Base-by-base conservation (phyloP, 2,329 filamentous ascomycete species). In the Arthrobotrys conoides region DNA sequence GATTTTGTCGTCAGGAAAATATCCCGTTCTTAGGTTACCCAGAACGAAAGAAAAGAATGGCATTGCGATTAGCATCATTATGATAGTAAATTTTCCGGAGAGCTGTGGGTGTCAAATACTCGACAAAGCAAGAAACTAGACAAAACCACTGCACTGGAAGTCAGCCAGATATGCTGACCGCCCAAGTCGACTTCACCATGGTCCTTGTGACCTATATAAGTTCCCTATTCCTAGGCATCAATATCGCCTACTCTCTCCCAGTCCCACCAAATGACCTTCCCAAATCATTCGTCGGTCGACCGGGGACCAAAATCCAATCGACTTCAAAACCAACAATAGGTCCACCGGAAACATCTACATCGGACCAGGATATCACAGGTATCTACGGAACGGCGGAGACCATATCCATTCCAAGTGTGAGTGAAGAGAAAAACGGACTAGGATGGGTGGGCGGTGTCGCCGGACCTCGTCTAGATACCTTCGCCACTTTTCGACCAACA, bases 361-460 rank as follows among this genome's bases (percentile, higher is more conserved):
- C 22, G 1, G 68, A 71, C 6, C 16, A 27, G 14, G 46, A 49
- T 12, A 22, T 24, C 20, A 49, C 46, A 22, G 10, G 9, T 18
- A 9, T 10, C 6, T 22, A 49, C 10, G 46, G 46, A 49, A 46
- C 69, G 5, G 59, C 44, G 9, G 48, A 24, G 24, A 38, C 59
- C 2, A 67, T 57, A 18, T 72, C 69, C 5, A 33, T 69, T 2
- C 64, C 65, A 1, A 69, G 71, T 22, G 18, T 69, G 0, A 57
- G 38, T 36, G 71, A 76, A 20, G 71, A 76, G 22, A 69, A 48
- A 14, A 18, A 0, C 10, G 71, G 71, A 4, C 33, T 27, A 5
- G 41, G 30, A 8, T 64, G 53, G 71, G 27, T 76, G 3, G 49
- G 69, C 16, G 64, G 48, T 51, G 33, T 69, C 16, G 64, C 64